These are phyloP conservation scores for Condylostoma magnum DNA, from an alignment of 169 alveolate genomes.

Conservation along the genomic window DNA sequence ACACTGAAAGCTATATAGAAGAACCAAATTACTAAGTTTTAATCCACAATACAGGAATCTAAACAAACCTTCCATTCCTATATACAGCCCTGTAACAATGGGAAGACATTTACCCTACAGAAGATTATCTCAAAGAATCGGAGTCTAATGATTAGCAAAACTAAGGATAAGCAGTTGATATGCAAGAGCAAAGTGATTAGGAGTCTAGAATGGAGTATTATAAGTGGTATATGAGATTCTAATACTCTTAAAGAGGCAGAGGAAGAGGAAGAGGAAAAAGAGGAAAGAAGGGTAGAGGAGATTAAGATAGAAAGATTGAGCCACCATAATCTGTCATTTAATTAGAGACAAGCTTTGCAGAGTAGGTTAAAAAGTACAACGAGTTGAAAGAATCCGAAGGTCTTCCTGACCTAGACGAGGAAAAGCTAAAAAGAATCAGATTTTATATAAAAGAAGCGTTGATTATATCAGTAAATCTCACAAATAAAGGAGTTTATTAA, in stretches of 20 bases:
- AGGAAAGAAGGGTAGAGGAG: neutral
- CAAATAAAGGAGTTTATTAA: constrained; percentile 54
- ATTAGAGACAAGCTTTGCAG: constrained; percentile 38
- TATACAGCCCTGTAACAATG: constrained; percentile 6
- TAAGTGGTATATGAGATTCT: neutral
- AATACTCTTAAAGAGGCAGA: constrained; percentile 6
- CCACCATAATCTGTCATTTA: constrained; percentile 23
- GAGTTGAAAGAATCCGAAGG: constrained; percentile 47
- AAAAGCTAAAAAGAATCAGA: constrained; percentile 37
- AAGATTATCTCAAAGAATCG: neutral
- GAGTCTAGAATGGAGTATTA: no score
- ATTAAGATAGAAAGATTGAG: neutral
- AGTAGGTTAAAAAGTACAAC: constrained; percentile 24
- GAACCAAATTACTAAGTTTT: constrained; percentile 1
- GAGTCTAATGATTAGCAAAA: no score
- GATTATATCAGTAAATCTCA: constrained; percentile 32
- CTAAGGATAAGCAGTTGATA: no score
- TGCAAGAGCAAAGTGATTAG: no score
- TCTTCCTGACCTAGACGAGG: constrained; percentile 47
- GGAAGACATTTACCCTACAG: constrained; percentile 26
- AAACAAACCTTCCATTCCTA: constrained; percentile 17
- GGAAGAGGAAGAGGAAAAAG: constrained; percentile 19
- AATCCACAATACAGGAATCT: neutral
- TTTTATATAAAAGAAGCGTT: constrained; percentile 41
- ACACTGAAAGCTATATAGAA: neutral